Base-by-base conservation (phyloP, 2,329 filamentous ascomycete species). In the Lojkania enalia region DNA sequence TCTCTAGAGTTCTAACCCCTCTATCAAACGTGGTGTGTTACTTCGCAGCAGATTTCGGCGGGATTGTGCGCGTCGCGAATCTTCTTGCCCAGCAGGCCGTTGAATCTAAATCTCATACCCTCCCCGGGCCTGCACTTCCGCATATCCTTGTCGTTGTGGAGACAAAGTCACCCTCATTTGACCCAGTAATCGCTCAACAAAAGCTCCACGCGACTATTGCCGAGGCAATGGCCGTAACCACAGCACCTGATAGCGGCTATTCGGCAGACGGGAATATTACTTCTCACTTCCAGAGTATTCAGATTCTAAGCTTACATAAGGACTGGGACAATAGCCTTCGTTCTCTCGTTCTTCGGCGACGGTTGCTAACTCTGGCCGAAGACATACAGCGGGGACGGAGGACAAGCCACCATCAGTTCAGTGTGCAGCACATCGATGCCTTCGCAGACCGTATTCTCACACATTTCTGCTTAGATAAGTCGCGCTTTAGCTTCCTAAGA, bases 1-100 rank as follows among this genome's bases (percentile, higher is more conserved):
- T 46, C 33, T 27, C 35, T 13, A 31, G 46, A 11, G 54, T 57
- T 13, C 29, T 64, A 19, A 45, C 41, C n/a, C 56, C 55, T 2
- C 23, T 63, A 1, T 60, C 51, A n/a, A 42, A 55, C 20, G 51
- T 54, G 2, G 15, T 63, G 6, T 61, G 52, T 35, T 63, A 60
- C 32, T 64, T 64, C 42, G 56, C 59, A 2, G 31, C 48, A 12
- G 59, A 64, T 40, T 35, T 63, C 3, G 50, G 51, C n/a, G 59
- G 61, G 13, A 33, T 59, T 3, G 20, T 35, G 29, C 52, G 48
- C 2, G 43, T 63, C n/a, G 52, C 57, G 31, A 36, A 39, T 9
- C 41, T 61, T n/a, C 25, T 64, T 23, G 55, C 54, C 11, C 42
- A 52, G 11, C 53, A 61, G 20, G 38, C 49, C 9, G 18, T 44